phyloP scores from a whole-genome alignment of 139 green algal species.

The Chlorella sp. region DNA sequence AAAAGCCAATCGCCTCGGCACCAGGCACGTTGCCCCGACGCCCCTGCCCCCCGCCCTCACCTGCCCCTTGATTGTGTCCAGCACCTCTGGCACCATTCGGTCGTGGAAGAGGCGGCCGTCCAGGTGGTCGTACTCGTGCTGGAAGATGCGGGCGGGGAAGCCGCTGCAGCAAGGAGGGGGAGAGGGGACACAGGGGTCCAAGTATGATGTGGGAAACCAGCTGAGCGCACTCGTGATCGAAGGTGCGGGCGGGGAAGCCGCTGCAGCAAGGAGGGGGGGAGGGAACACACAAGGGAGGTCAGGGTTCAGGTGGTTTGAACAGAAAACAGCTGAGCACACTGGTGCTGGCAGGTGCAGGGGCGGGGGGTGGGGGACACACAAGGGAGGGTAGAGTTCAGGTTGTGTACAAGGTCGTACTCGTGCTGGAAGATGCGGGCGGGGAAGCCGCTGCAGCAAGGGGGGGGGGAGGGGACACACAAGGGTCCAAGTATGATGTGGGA shows the following conservation, averaged over 20 bases:
- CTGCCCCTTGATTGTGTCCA: constrained; percentile 57
- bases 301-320: too few species aligned
- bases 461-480: too few species aligned
- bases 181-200: too few species aligned
- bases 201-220: too few species aligned
- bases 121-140: constrained; percentile 97
- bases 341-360: too few species aligned
- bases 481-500: too few species aligned
- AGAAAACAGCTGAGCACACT: too few species aligned
- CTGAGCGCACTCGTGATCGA: too few species aligned
- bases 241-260: too few species aligned
- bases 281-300: too few species aligned
- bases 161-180: constrained; percentile 41
- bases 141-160: constrained; percentile 94
- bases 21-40: neutral
- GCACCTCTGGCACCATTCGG: constrained; percentile 71
- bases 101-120: constrained; percentile 90
- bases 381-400: neutral
- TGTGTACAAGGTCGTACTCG: constrained; percentile 97
- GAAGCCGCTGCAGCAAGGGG: constrained; percentile 61
- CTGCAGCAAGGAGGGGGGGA: too few species aligned
- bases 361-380: neutral
- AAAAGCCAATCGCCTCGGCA: too few species aligned
- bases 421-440: constrained; percentile 97
- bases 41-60: neutral